phyloP scores from a whole-genome alignment of 495 filamentous ascomycete genomes.

The Thozetella sp. region DNA sequence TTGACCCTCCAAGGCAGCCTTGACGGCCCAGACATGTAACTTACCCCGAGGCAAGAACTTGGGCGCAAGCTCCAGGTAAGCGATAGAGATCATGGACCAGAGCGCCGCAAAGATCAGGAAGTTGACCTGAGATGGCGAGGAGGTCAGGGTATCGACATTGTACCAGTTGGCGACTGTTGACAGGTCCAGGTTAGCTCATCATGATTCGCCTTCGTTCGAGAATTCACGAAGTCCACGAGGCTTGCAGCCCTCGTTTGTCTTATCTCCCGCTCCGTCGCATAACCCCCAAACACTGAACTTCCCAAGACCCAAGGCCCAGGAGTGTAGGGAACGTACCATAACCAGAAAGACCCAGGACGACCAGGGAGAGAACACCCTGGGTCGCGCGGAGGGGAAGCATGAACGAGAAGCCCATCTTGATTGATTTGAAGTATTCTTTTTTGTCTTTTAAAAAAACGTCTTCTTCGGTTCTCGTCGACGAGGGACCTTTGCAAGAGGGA shows the following conservation, averaged over 20 bases:
- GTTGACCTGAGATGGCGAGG: conserved; percentile 62
- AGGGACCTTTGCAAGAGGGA: neutral
- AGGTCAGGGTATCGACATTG: conserved; percentile 39
- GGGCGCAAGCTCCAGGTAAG: conserved; percentile 67
- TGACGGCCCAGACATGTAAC: conserved; percentile 1
- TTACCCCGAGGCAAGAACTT: conserved; percentile 46
- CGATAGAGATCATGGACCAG: conserved; percentile 66
- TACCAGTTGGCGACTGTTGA: conserved; percentile 52
- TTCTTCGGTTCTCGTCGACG: conserved; percentile 2
- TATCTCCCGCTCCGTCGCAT: too few species aligned
- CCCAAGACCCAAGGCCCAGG: too few species aligned
- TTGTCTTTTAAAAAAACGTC: neutral
- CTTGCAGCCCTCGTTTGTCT: too few species aligned
- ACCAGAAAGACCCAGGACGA: conserved; percentile 67
- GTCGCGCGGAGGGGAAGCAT: conserved; percentile 32
- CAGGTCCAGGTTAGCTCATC: conserved; percentile 12
- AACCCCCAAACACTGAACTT: too few species aligned
- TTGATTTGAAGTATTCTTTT: conserved; percentile 1
- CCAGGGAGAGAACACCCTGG: conserved; percentile 66
- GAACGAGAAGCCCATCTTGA: conserved; percentile 18
- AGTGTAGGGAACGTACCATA: conserved; percentile 74
- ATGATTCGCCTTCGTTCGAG: neutral
- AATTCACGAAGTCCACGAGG: too few species aligned
- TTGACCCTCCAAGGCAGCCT: neutral
- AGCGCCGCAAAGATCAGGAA: conserved; percentile 71